A percentile compares a stretch with the other conserved stretches of the same genome.
phyloP scores from a whole-genome alignment of 148 eudicot genomes.

The Persicaria maculosa region DNA sequence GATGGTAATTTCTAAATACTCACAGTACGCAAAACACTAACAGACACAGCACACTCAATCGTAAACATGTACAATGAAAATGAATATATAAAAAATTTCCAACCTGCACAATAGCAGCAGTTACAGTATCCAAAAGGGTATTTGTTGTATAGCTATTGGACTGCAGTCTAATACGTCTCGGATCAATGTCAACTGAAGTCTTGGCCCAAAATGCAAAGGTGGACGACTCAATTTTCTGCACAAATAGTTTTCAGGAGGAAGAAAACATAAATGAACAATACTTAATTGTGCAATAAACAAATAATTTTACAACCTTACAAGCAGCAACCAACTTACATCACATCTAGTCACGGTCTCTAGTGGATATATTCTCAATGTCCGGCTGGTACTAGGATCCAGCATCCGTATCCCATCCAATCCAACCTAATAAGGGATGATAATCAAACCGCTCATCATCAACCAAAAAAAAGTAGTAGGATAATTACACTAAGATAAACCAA shows the following conservation, averaged over 20 bases:
- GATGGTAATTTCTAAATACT: background rate
- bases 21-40: background rate
- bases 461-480: no score
- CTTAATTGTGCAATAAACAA: background rate
- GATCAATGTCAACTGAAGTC: slow-evolving; percentile 56
- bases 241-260: background rate
- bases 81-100: background rate
- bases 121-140: slow-evolving; percentile 69
- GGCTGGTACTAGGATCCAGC: slow-evolving; percentile 73
- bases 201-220: slow-evolving; percentile 93
- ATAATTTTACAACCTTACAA: background rate
- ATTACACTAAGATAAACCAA: background rate
- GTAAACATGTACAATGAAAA: background rate
- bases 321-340: slow-evolving; percentile 44
- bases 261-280: background rate
- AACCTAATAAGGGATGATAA: slow-evolving; percentile 33
- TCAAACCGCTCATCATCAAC: background rate
- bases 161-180: slow-evolving; percentile 75
- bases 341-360: slow-evolving; percentile 69
- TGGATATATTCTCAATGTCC: slow-evolving; percentile 64
- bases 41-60: background rate
- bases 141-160: slow-evolving; percentile 80
- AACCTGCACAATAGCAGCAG: slow-evolving; percentile 95
- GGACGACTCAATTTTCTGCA: slow-evolving; percentile 74
- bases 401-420: slow-evolving; percentile 85